Base-by-base conservation (phyloP, 306 rosid genomes). In the Delonix regia region DNA sequence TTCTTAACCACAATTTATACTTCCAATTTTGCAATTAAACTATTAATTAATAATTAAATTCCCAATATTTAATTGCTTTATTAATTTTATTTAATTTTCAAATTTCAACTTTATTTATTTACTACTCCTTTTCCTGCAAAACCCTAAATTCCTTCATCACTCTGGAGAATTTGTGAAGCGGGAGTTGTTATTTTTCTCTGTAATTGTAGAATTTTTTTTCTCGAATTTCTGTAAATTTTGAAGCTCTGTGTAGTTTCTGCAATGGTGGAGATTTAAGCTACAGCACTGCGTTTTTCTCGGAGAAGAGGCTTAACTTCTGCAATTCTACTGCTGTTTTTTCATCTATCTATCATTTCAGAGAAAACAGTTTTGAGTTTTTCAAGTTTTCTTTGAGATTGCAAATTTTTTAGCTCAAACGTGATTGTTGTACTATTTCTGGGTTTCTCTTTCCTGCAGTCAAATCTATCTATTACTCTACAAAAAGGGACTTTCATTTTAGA, bases 1-100 rank as follows among this genome's bases (percentile, higher is more conserved):
- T 91, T 89, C 93, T 95, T 87, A 95, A 95, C 98, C 94, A 85
- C 90, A 95, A 62, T 93, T 83, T 82, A 95, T 95, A 91, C 87
- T 91, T 83, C 86, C 81, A 83, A 82, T 85, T 90, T 91, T 85
- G 61, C 83, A 77, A 86, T 85, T 91, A 95, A 83, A 89, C 85
- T 82, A 91, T 81, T 85, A 81, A 83, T 89, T 85, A 77, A 85
- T 86, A 87, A 84, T 84, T 84, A 87, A 91, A 83, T 83, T 86
- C 78, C 25, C 85, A 88, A 73, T 90, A 82, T 92, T 92, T 88
- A 92, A 90, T 85, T 80, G 85, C 85, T 78, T 82, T 83, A 81
- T 85, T 86, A 82, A 49, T 84, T 71, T 84, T 86, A 84, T 88
- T 88, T 81, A 81, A 69, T 85, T 88, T 85, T 69, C 44, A 56